Base-by-base conservation (phyloP, 2,329 filamentous ascomycete genomes). In the Tolypocladium endophyticum region DNA sequence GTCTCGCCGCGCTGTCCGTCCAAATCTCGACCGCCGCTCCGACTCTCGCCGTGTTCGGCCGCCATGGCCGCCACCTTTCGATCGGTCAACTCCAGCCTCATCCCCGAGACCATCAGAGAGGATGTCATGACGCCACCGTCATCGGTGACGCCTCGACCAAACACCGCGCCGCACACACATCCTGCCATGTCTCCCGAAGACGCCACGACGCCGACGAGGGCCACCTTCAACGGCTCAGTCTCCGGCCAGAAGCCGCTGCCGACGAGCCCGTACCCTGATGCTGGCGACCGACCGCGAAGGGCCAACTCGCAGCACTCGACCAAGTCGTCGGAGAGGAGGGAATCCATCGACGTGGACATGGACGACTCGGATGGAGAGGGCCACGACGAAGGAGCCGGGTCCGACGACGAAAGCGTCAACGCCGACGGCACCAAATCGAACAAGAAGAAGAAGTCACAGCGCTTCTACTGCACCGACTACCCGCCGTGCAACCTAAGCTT, bases 401-500 rank as follows among this genome's bases (percentile, higher is more conserved):
- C 88, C 16, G 89, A 90, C 62, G 83, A 83, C 56, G 87, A 83
- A 43, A 86, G 81, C 65, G 79, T 87, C 28, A 81, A 82, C 60
- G 84, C 81, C 14, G 86, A 88, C 69, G 78, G 85, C 50, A 78
- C 80, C n/a, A 84, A 87, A 63, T 88, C 89, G 11, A 87, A 83
- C 58, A 96, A 95, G 77, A 97, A 97, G 82, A 97, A 96, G 77
- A 96, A 96, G 74, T 91, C 92, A 0, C 92, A 97, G 72, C 86
- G 91, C 54, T 99, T 99, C 74, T 97, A 93, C 74, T 99, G 94
- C 76, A 95, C 89, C 4, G 92, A 96, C 38, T 97, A 91, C 67
- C 93, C 93, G 33, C 92, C 92, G 4, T 99, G 94, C 74, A 92
- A 88, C 68, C 74, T 99, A 60, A 97, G 92, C 73, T 99, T 99